Evolutionary conservation across 345 rosid genomes (phyloP).

Genomic region (Balakata baccata): DNA sequence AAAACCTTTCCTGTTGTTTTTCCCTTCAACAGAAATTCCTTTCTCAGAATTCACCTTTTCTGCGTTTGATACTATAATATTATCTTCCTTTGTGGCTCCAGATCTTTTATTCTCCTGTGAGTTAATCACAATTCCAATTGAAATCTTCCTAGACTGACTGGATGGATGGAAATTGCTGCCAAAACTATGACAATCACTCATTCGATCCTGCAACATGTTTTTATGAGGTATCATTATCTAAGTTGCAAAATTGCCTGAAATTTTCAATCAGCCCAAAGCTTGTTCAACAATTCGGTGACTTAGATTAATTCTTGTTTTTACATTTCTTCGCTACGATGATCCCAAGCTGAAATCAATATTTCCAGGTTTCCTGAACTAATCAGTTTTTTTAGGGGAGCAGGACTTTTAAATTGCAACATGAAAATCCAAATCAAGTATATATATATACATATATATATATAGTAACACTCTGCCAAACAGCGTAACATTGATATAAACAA

Average conservation of each 20-base stretch:
- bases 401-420: neutral
- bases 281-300: neutral
- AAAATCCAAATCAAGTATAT: slow-evolving; percentile 4
- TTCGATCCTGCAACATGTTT: slow-evolving; percentile 43
- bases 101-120: slow-evolving; percentile 42
- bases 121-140: slow-evolving; percentile 68
- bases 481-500: neutral
- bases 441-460: neutral
- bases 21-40: slow-evolving; percentile 29
- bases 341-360: neutral
- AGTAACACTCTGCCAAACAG: neutral
- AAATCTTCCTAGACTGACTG: slow-evolving; percentile 77
- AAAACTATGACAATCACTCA: slow-evolving; percentile 53
- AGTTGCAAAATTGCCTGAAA: neutral
- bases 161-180: slow-evolving; percentile 53
- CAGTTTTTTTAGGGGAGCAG: neutral
- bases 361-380: slow-evolving; percentile 10
- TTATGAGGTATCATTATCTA: neutral
- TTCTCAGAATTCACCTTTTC: slow-evolving; percentile 32
- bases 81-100: slow-evolving; percentile 32
- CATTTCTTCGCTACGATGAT: neutral
- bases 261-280: neutral
- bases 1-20: slow-evolving; percentile 25
- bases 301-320: neutral
- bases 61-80: slow-evolving; percentile 24